Evolutionary conservation across 306 rosid genomes (phyloP).

Genomic region (Canavalia ensiformis): DNA sequence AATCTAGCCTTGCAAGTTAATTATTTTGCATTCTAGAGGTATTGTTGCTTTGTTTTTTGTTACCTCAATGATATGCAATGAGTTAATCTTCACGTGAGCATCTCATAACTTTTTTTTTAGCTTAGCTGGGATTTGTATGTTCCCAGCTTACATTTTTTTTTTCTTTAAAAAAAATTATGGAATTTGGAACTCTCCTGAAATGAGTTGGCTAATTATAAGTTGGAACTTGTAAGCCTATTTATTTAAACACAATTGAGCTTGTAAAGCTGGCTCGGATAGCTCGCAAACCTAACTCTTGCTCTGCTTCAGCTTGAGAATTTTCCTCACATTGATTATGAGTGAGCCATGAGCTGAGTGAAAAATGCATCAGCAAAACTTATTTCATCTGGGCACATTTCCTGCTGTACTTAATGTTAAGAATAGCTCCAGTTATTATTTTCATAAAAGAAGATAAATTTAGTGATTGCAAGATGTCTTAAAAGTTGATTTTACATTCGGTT

Average conservation of each 20-base stretch:
- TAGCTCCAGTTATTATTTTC: not conserved
- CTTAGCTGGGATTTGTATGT: not conserved
- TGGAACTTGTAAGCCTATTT: not conserved
- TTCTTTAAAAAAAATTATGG: not conserved
- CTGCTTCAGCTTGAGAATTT: not conserved
- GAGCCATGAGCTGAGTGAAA: not conserved
- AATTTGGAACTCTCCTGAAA: not conserved
- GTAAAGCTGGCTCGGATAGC: not conserved
- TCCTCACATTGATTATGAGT: not conserved
- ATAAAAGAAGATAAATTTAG: not conserved
- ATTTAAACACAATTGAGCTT: not conserved
- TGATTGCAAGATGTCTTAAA: not conserved
- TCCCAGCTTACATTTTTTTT: not conserved
- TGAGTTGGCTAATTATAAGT: not conserved
- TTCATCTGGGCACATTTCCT: not conserved
- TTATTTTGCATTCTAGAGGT: constrained; percentile 99
- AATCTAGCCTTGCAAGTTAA: constrained; percentile 95
- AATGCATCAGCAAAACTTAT: not conserved
- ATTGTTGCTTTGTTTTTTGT: constrained; percentile 26
- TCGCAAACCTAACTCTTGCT: not conserved
- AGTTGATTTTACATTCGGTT: constrained; percentile 5
- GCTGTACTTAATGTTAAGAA: not conserved
- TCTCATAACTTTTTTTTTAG: not conserved
- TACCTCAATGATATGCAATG: constrained; percentile 23
- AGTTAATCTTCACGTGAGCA: constrained; percentile 18